Evolutionary conservation across 1,139 yeast species (phyloP), one percentile per base, ranked within the genome.

Genomic region (Blastobotrys ciferrii): DNA sequence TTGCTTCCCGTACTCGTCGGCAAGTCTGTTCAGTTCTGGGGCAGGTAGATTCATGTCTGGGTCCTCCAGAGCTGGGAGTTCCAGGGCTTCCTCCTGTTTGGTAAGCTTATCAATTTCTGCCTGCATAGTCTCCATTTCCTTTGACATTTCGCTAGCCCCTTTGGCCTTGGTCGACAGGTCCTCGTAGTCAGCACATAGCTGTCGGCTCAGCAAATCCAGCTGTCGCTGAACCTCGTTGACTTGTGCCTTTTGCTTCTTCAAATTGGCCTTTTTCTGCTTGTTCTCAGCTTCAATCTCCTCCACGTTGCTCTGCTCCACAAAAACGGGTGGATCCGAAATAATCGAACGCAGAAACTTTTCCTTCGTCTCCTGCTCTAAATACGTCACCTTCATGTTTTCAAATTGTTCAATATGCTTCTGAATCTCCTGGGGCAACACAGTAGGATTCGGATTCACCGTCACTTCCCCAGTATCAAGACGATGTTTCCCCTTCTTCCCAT

Each of bases 281-380:
- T 67, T 67, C 20, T 62, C 60, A 2, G 59, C 57, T 19, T 61
- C 64, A 7, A 68, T 59, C 6, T 55, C 59, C 14, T 60, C 57
- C 18, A 66, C 58, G 38, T 70, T 67, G 30, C 63, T 52, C 35
- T 65, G 67, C 25, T 65, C 67, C 2, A 64, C 61, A 23, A 60
- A 54, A 32, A 60, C 53, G 4, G 67, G 66, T 37, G 66, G 68
- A 30, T 71, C 74, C 9, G 66, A 64, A 4, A 73, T 59, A 4
- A 74, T 58, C 7, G 67, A 58, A 11, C 46, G 43, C 31, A 82
- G 66, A 60, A 82, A 82, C 65, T 78, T 74, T 53, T 82, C 85
- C 55, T 84, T 74, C 1, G 87, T 76, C 57, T 82, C 88, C 57
- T 82, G 85, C 59, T 83, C 89, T 43, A 82, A 64, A 59, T 81